Evolutionary conservation across 495 filamentous ascomycete genomes (phyloP).

Genomic region (Podospora tetraspora): DNA sequence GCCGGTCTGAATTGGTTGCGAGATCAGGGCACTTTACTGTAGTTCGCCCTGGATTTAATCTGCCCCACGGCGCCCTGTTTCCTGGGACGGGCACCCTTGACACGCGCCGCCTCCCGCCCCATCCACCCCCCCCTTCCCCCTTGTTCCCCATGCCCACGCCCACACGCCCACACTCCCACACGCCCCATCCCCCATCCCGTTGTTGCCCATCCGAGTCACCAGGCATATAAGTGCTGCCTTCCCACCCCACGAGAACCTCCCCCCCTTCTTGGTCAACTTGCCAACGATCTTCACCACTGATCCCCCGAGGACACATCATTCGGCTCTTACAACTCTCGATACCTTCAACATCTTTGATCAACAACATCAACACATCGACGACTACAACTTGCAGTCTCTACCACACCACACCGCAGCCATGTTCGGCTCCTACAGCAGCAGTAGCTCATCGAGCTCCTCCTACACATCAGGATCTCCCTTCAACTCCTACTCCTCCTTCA

Average conservation of each 20-base stretch:
- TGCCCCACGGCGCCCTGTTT: conserved; percentile 32
- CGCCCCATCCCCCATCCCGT: conserved; percentile 5
- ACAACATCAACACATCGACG: conserved; percentile 10
- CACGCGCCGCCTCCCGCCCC: conserved; percentile 13
- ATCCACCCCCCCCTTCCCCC: conserved; percentile 13
- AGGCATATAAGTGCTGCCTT: conserved; percentile 11
- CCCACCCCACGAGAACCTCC: conserved; percentile 3
- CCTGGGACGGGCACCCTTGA: conserved; percentile 23
- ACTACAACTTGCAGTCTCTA: conserved; percentile 6
- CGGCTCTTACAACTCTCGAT: not conserved
- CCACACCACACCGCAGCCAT: conserved; percentile 25
- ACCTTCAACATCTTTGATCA: conserved; percentile 2
- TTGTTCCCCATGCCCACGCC: not conserved
- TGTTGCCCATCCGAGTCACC: conserved; percentile 9
- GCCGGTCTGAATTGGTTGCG: no score
- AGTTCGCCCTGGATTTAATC: conserved; percentile 17
- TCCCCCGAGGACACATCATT: conserved; percentile 7
- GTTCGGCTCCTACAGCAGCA: conserved; percentile 39
- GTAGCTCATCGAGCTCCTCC: conserved; percentile 31
- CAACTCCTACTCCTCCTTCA: conserved; percentile 30
- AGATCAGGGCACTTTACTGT: no score
- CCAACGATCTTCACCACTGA: conserved; percentile 8
- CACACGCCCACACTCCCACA: conserved; percentile 10
- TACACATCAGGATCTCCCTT: conserved; percentile 19
- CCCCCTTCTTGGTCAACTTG: conserved; percentile 9